Conservation (phyloP, 208 protist species). For the Porcisia deanei region DNA sequence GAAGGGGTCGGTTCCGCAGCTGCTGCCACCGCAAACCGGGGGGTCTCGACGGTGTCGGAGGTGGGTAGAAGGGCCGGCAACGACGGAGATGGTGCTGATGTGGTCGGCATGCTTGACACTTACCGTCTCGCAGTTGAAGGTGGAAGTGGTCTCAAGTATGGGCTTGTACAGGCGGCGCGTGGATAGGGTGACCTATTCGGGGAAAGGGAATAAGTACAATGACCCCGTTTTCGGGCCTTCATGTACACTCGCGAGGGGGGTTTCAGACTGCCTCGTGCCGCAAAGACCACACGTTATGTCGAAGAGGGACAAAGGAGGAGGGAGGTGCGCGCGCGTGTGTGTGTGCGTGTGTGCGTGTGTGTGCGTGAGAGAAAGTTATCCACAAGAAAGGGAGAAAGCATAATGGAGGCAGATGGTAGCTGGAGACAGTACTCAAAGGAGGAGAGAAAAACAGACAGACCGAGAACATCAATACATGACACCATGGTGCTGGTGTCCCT, state of each 20-base stretch:
- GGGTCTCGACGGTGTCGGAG: slow-evolving; percentile 1
- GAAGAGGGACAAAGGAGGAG: neutral
- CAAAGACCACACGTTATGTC: neutral
- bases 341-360: neutral
- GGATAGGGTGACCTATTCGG: neutral
- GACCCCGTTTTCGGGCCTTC: neutral
- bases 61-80: slow-evolving; percentile 8
- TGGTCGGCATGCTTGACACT: neutral
- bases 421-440: too few species aligned
- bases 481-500: too few species aligned
- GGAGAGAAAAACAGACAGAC: too few species aligned
- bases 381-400: neutral
- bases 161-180: neutral
- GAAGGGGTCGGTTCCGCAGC: neutral
- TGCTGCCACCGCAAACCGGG: neutral
- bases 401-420: neutral
- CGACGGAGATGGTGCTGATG: neutral
- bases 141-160: neutral
- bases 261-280: neutral
- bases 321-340: neutral
- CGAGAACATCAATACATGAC: neutral
- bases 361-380: neutral
- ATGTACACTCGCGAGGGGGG: too few species aligned
- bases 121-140: neutral
- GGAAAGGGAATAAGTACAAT: neutral